A percentile compares a stretch with the other conserved stretches of the same genome.
phyloP scores from a whole-genome alignment of 768 basidiomycete species.

The Exsudoporus frostii region DNA sequence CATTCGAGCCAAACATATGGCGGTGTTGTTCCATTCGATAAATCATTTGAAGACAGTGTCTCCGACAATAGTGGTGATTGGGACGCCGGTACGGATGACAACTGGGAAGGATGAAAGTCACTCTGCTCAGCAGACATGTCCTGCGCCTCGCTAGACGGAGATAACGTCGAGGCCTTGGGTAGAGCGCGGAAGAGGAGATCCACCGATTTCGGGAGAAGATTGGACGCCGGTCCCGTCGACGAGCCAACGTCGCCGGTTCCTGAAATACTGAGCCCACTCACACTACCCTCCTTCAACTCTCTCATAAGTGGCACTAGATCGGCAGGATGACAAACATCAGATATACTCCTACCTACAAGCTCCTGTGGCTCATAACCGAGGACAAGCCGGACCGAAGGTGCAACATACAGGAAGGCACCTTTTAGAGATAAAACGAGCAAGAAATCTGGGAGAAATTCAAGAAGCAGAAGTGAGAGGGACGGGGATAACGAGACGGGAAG shows the following conservation, averaged over 20 bases:
- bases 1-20: slow-evolving; percentile 88
- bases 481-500: slow-evolving; percentile 46
- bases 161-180: slow-evolving; percentile 42
- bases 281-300: slow-evolving; percentile 72
- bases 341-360: slow-evolving; percentile 72
- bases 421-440: slow-evolving; percentile 90
- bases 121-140: not conserved
- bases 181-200: slow-evolving; percentile 84
- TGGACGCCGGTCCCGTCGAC: slow-evolving; percentile 6
- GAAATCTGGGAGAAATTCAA: slow-evolving; percentile 71
- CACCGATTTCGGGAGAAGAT: slow-evolving; percentile 50
- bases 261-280: slow-evolving; percentile 14
- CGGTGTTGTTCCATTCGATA: slow-evolving; percentile 17
- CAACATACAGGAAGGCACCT: slow-evolving; percentile 89
- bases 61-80: not conserved
- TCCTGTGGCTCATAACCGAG: slow-evolving; percentile 87
- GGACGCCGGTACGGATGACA: not conserved
- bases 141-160: not conserved
- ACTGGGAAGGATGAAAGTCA: not conserved
- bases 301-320: slow-evolving; percentile 90
- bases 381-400: slow-evolving; percentile 71
- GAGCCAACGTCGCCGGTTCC: slow-evolving; percentile 17
- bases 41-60: not conserved
- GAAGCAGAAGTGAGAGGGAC: slow-evolving; percentile 42
- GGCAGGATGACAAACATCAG: slow-evolving; percentile 83